Evolutionary conservation across 169 alveolate genomes (phyloP), one percentile per base, ranked within the genome.

Genomic region (Cryptosporidium tyzzeri): DNA sequence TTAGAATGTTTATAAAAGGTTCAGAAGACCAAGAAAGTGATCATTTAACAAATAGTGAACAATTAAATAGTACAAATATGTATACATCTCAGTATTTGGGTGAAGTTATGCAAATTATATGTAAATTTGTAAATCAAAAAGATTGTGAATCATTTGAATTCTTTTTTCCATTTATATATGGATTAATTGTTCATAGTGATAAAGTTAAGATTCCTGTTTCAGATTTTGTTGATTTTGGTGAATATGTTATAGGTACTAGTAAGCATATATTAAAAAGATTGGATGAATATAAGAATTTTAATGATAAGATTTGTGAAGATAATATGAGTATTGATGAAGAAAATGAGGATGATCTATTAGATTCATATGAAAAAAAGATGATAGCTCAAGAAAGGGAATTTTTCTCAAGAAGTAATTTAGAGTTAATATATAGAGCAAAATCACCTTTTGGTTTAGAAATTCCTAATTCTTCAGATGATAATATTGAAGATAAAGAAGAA

Each of bases 141-240:
- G 89, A 80, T 37, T 44, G 74, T 23, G 80, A 80, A 14, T 80
- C 89, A 44, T 80, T 80, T 80, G 69, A 59, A 35, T 61, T 80
- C 18, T 65, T 80, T 29, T 80, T 80, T 10, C 48, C 89, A 16
- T 80, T 61, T 26, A 80, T 80, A 6, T 80, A 58, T 62, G 89
- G 89, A 9, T 12, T 80, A 31, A 59, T 80, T 37, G 39, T 80
- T 23, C 75, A 80, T 33, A 14, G 50, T 31, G 68, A 59, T 9
- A 80, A 62, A 62, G 89, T 80, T 3, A 80, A 80, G 67, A 65
- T 80, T 37, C 89, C 89, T 21, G 62, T 80, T n/a, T 26, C 80
- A 62, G 89, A 80, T 31, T 50, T n/a, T 62, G 26, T 80, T 6
- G 80, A 59, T 21, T 80, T 80, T 59, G 67, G 75, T 2, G 75